These are phyloP conservation scores for Serendipita indica DNA, from an alignment of 768 basidiomycete species.

Conservation along the genomic window DNA sequence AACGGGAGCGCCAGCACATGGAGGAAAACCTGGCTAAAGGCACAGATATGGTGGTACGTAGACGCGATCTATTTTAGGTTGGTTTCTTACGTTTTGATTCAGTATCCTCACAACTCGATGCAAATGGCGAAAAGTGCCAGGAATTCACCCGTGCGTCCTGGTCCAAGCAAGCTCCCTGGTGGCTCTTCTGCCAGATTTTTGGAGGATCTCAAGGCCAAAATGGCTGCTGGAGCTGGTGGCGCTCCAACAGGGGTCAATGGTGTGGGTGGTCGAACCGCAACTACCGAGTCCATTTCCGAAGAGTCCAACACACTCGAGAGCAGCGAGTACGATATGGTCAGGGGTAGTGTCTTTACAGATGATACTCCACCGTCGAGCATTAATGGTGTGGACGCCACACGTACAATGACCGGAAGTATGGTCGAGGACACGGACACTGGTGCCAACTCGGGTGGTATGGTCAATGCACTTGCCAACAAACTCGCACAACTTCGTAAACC, in stretches of 20 bases:
- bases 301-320: constrained; percentile 8
- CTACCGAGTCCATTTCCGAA: not conserved
- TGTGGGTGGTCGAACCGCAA: not conserved
- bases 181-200: not conserved
- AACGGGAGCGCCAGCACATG: constrained; percentile 61
- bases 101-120: constrained; percentile 8
- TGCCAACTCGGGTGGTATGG: not conserved
- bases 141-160: not conserved
- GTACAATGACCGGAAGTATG: not conserved
- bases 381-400: not conserved
- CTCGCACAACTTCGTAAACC: not conserved
- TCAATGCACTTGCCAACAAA: not conserved
- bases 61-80: not conserved
- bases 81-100: not conserved
- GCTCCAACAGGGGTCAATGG: no score
- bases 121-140: not conserved
- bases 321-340: not conserved
- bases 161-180: not conserved
- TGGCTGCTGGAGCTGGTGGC: not conserved
- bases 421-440: no score
- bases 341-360: not conserved
- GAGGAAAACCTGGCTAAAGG: constrained; percentile 71
- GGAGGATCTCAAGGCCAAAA: not conserved
- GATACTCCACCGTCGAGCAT: constrained; percentile 8
- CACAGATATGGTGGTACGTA: constrained; percentile 41